Conservation (phyloP, 495 filamentous ascomycete species). For the Astrothelium macrocarpum region DNA sequence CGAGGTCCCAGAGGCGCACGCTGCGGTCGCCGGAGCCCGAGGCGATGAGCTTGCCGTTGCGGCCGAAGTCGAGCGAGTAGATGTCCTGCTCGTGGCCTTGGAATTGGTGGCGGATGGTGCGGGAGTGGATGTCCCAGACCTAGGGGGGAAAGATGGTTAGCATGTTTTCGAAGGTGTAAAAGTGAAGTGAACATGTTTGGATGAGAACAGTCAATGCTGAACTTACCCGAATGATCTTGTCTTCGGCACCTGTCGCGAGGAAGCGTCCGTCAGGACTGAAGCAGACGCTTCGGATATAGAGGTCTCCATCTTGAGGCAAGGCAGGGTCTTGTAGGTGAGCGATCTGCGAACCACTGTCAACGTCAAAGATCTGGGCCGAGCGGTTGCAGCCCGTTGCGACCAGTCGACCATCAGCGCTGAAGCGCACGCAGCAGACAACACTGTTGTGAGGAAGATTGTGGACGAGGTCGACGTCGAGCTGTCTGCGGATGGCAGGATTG, state of each 20-base stretch:
- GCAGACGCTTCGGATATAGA: conserved; percentile 38
- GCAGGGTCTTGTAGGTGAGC: conserved; percentile 31
- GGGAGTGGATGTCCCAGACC: conserved; percentile 35
- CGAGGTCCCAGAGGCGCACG: conserved; percentile 36
- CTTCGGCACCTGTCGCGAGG: conserved; percentile 36
- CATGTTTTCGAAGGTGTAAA: too few relatives aligned
- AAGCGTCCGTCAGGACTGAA: conserved; percentile 37
- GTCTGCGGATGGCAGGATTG: conserved; percentile 31
- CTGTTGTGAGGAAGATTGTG: conserved; percentile 34
- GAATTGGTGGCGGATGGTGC: conserved; percentile 31
- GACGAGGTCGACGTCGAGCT: conserved; percentile 34
- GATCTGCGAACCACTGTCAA: conserved; percentile 27
- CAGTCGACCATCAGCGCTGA: conserved; percentile 33
- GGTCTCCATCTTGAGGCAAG: conserved; percentile 31
- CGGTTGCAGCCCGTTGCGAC: conserved; percentile 38
- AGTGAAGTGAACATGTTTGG: too few relatives aligned
- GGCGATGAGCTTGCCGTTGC: conserved; percentile 33
- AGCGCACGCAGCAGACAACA: conserved; percentile 38
- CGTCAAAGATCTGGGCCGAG: conserved; percentile 36
- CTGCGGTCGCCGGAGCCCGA: conserved; percentile 36
- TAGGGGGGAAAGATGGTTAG: conserved; percentile 9
- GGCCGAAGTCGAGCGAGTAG: conserved; percentile 35
- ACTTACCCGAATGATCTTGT: conserved; percentile 36
- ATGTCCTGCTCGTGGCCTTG: conserved; percentile 38
- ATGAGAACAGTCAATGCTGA: not conserved